phyloP scores from a whole-genome alignment of 2,329 filamentous ascomycete species.

The Colletotrichum tofieldiae region DNA sequence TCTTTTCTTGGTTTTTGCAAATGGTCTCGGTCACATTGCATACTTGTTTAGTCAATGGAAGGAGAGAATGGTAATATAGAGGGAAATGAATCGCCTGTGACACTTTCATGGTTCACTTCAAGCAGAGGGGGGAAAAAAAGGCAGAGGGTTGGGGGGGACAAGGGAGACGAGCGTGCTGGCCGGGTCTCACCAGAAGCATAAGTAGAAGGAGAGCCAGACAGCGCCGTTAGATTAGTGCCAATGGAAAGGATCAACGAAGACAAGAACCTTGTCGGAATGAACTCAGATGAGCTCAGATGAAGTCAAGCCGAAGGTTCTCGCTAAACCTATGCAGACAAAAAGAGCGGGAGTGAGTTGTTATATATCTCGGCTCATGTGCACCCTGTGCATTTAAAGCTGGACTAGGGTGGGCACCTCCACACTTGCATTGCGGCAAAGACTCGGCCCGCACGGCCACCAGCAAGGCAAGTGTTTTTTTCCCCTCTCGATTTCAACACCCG shows the following conservation, averaged over 20 bases:
- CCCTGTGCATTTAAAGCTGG: not conserved
- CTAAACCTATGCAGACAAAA: not conserved
- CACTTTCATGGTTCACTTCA: slow-evolving; percentile 28
- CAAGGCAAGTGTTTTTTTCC: not conserved
- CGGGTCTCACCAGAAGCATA: slow-evolving; percentile 21
- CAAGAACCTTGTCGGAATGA: not conserved
- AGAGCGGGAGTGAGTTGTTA: not conserved
- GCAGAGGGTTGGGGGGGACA: not conserved
- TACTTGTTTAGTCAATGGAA: slow-evolving; percentile 39
- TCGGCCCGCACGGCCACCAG: slow-evolving; percentile 1
- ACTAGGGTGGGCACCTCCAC: not conserved
- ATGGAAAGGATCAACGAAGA: slow-evolving; percentile 38
- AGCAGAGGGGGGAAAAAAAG: slow-evolving; percentile 14
- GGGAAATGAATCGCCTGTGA: slow-evolving; percentile 30
- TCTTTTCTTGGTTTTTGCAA: slow-evolving; percentile 30
- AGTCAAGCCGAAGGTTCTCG: not conserved
- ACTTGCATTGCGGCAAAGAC: not conserved
- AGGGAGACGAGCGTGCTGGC: slow-evolving; percentile 20
- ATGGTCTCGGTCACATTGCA: slow-evolving; percentile 43
- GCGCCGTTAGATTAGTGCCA: slow-evolving; percentile 40
- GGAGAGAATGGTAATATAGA: slow-evolving; percentile 41
- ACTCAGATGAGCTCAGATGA: not conserved
- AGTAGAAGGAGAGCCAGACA: slow-evolving; percentile 30
- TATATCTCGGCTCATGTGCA: not conserved
- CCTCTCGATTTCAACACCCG: slow-evolving; percentile 12